Evolutionary conservation across 257 asterid genomes (phyloP), one percentile per base, ranked within the genome.

Genomic region (Capsicum rhomboideum): DNA sequence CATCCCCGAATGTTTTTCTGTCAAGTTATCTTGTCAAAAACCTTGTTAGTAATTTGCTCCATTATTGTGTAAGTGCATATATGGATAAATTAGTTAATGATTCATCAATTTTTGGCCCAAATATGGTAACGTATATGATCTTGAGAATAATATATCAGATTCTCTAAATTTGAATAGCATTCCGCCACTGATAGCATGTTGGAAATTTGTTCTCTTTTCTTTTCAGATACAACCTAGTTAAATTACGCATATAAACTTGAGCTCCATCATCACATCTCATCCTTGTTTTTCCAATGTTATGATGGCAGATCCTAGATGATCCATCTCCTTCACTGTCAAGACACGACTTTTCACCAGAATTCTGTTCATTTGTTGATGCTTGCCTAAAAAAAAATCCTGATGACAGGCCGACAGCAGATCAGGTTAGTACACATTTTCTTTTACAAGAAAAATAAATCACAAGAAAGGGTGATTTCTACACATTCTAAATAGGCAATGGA

Each of bases 391-490:
- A 95, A 88, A 92, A 91, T 88, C 97, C 98, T 18, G 91, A 84
- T 77, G 88, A 93, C 42, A 90, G 99, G 88, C 99, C 94, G 58
- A 95, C 98, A 34, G 98, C 99, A 34, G 98, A 97, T 86, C 95
- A 95, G 97, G 99, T 97, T 86, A 89, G 92, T 82, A 77, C 20
- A 68, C 54, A 50, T 28, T 74, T 26, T 23, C 40, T 50, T 14
- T 75, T 49, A 4, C 61, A 8, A n/a, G n/a, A n/a, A n/a, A n/a
- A n/a, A n/a, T n/a, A n/a, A n/a, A n/a, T n/a, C n/a, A n/a, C n/a
- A n/a, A n/a, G n/a, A n/a, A n/a, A n/a, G n/a, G n/a, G n/a, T n/a
- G n/a, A n/a, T n/a, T n/a, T 75, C 14, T 23, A 16, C 81, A 8
- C 61, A 49, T 75, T 50, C 81, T 75, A 75, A 49, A 50, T 26